phyloP scores from a whole-genome alignment of 768 basidiomycete genomes.

The Hortiboletus campestris region DNA sequence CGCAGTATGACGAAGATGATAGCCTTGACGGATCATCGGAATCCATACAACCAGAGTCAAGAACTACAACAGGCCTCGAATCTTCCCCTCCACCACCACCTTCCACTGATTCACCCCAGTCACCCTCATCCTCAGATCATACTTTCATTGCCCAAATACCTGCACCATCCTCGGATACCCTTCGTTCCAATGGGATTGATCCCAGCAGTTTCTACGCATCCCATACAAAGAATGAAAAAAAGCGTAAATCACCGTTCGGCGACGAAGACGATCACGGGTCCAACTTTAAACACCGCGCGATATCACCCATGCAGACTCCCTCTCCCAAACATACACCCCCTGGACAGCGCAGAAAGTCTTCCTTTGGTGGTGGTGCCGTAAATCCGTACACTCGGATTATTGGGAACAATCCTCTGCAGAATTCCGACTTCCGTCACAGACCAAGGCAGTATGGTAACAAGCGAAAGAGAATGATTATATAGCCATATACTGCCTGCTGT shows the following conservation, averaged over 20 bases:
- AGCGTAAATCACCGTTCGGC: slow-evolving; percentile 40
- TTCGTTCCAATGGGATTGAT: slow-evolving; percentile 26
- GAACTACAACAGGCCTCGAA: slow-evolving; percentile 19
- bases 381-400: slow-evolving; percentile 37
- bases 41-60: slow-evolving; percentile 15
- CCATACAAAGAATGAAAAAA: slow-evolving; percentile 28
- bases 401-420: slow-evolving; percentile 36
- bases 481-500: slow-evolving; percentile 21
- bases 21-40: slow-evolving; percentile 28
- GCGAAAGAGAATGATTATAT: slow-evolving; percentile 37
- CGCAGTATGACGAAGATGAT: slow-evolving; percentile 43
- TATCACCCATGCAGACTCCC: slow-evolving; percentile 21
- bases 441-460: slow-evolving; percentile 32
- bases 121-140: slow-evolving; percentile 32
- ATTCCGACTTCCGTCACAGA: slow-evolving; percentile 23
- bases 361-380: slow-evolving; percentile 28
- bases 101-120: slow-evolving; percentile 33
- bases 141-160: slow-evolving; percentile 19
- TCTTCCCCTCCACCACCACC: slow-evolving; percentile 33
- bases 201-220: slow-evolving; percentile 41
- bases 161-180: slow-evolving; percentile 18
- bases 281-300: slow-evolving; percentile 18
- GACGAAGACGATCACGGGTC: slow-evolving; percentile 28
- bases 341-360: slow-evolving; percentile 27
- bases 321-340: slow-evolving; percentile 24